These are phyloP conservation scores for Zoysia matrella DNA, from an alignment of 202 grass and related monocot species.

Conservation along the genomic window DNA sequence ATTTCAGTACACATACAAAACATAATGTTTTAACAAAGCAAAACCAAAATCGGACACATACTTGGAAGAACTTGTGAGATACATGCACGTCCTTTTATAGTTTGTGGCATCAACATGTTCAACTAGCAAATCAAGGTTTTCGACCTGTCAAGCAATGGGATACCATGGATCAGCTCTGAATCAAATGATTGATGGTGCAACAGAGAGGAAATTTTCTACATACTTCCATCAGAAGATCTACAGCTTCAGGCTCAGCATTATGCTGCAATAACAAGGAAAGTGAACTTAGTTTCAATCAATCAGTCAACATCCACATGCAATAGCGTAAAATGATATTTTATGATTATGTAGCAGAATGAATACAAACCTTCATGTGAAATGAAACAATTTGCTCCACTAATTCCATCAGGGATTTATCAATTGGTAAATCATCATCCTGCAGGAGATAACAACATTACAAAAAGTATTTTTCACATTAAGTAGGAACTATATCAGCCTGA, in stretches of 20 bases:
- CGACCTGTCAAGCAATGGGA: constrained; percentile 47
- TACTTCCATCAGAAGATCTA: constrained; percentile 53
- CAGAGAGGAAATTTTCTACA: not conserved
- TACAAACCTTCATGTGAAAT: too few species aligned
- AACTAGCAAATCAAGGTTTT: constrained; percentile 26
- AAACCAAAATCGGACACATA: constrained; percentile 33
- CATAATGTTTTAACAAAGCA: not conserved
- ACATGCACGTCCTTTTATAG: constrained; percentile 73
- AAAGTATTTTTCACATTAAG: constrained; percentile 6
- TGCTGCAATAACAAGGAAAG: constrained; percentile 1
- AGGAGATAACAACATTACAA: constrained; percentile 4
- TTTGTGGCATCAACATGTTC: constrained; percentile 63
- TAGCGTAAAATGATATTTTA: not conserved
- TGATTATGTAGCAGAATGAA: constrained; percentile 12
- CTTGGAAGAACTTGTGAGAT: constrained; percentile 78
- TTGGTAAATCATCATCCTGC: constrained; percentile 62
- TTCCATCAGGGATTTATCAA: too few species aligned
- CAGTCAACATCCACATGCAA: not conserved
- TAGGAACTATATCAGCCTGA: not conserved
- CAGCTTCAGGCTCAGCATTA: too few species aligned
- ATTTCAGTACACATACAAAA: constrained; percentile 24
- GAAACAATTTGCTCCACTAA: too few species aligned
- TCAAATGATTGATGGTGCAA: not conserved
- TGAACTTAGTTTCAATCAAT: not conserved
- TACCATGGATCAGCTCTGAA: constrained; percentile 11